These are phyloP conservation scores for Rhizopogon vesiculosus DNA, from an alignment of 768 basidiomycete genomes.

Conservation along the genomic window DNA sequence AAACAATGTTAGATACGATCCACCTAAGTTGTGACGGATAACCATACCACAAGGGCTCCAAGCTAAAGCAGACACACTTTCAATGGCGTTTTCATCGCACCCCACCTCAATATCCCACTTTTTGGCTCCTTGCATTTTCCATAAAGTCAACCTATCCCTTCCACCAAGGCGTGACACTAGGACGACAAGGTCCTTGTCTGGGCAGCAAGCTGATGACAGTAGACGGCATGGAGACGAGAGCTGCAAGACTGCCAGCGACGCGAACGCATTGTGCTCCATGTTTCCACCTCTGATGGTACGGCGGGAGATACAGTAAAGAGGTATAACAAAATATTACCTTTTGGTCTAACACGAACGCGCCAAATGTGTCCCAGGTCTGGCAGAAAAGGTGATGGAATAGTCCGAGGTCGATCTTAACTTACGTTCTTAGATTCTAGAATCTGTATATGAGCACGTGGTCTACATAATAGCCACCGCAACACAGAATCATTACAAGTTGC, in stretches of 20 bases:
- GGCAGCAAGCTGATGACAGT: constrained; percentile 66
- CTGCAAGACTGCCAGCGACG: constrained; percentile 48
- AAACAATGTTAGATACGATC: constrained; percentile 2
- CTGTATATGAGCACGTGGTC: background rate
- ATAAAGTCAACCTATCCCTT: constrained; percentile 67
- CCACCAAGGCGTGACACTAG: constrained; percentile 64
- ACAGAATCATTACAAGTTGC: constrained; percentile 5
- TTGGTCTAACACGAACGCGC: no score
- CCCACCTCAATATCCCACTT: constrained; percentile 82
- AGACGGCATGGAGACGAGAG: constrained; percentile 57
- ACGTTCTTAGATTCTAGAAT: background rate
- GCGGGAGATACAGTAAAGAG: no score
- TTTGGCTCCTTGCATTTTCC: constrained; percentile 76
- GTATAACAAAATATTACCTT: background rate
- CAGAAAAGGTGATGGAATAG: no score
- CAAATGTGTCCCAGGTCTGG: background rate
- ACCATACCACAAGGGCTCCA: constrained; percentile 81
- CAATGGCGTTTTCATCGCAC: constrained; percentile 35
- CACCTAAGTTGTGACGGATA: background rate
- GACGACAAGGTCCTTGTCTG: constrained; percentile 77
- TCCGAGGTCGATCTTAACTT: background rate
- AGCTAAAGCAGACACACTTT: constrained; percentile 53
- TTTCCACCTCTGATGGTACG: background rate
- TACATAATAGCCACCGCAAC: no score
- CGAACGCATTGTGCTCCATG: constrained; percentile 48